phyloP scores from a whole-genome alignment of 805 yeast species.

The Myxozyma sirexii region DNA sequence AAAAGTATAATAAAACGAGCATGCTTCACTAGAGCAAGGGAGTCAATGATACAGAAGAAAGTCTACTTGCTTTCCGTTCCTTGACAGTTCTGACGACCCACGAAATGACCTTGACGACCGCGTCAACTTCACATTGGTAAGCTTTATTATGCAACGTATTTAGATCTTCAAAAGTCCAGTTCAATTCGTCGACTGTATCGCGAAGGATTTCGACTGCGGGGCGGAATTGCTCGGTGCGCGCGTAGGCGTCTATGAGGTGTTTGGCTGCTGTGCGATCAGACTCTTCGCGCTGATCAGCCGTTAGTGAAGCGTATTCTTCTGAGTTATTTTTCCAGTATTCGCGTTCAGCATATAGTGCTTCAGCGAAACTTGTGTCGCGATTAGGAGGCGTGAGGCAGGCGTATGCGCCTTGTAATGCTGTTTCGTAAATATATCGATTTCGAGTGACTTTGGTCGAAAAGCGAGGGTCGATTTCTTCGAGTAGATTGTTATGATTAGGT shows the following conservation, averaged over 20 bases:
- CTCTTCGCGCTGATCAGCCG: not conserved
- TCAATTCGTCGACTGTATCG: not conserved
- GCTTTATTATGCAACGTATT: constrained; percentile 16
- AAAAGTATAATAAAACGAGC: not conserved
- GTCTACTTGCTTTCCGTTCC: not conserved
- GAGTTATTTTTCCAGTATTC: constrained; percentile 66
- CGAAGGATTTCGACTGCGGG: constrained; percentile 18
- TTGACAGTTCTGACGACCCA: not conserved
- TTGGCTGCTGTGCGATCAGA: constrained; percentile 22
- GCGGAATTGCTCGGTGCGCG: constrained; percentile 17
- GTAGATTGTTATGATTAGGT: constrained; percentile 30
- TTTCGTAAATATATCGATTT: constrained; percentile 56
- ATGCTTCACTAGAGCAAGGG: not conserved
- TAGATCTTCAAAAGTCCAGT: constrained; percentile 19
- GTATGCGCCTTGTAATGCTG: constrained; percentile 69
- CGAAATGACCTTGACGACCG: not conserved
- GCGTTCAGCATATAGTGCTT: constrained; percentile 73
- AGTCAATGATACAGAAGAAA: not conserved
- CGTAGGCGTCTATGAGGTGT: constrained; percentile 19
- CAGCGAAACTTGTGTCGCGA: constrained; percentile 60
- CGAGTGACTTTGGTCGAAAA: constrained; percentile 44
- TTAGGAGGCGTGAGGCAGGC: constrained; percentile 40
- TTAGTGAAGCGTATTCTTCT: constrained; percentile 16
- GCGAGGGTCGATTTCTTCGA: constrained; percentile 7
- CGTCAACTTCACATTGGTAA: constrained; percentile 14